Evolutionary conservation across 164 flowering plant genomes (phyloP).

Genomic region (Piper longum): DNA sequence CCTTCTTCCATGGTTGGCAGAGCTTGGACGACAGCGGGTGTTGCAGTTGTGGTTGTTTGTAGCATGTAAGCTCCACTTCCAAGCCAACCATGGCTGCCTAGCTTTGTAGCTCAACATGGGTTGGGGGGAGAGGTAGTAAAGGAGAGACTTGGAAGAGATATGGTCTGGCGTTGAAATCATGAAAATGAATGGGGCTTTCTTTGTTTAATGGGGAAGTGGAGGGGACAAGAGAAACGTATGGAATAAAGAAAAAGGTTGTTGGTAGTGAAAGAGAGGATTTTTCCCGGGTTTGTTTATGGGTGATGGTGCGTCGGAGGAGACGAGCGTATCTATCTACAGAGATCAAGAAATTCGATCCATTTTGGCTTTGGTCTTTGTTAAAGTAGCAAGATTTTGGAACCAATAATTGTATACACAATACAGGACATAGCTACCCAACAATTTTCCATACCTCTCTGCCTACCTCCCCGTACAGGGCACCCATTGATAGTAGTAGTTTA

Average conservation of each 20-base stretch:
- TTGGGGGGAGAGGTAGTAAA: no score
- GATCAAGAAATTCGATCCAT: conserved; percentile 76
- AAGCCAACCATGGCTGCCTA: no score
- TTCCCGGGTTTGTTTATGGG: conserved; percentile 11
- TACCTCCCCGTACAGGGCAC: conserved; percentile 11
- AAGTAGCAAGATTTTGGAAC: conserved; percentile 15
- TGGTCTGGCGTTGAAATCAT: no score
- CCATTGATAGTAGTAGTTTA: no score
- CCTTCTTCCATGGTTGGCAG: no score
- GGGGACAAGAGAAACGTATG: background rate
- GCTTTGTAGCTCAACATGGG: no score
- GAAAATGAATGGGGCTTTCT: no score
- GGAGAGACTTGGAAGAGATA: no score
- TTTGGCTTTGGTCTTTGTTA: conserved; percentile 21
- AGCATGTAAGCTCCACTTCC: no score
- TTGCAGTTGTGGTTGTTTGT: no score
- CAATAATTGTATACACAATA: conserved; percentile 7
- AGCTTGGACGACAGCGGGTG: no score
- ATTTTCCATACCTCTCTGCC: conserved; percentile 20
- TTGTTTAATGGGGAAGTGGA: background rate
- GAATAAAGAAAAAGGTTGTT: background rate
- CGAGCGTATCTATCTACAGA: conserved; percentile 57
- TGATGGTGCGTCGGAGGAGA: conserved; percentile 21
- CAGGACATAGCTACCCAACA: conserved; percentile 11
- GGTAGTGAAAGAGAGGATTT: conserved; percentile 1